These are phyloP conservation scores for Ceratonia siliqua DNA, from an alignment of 306 rosid species.

Conservation along the genomic window DNA sequence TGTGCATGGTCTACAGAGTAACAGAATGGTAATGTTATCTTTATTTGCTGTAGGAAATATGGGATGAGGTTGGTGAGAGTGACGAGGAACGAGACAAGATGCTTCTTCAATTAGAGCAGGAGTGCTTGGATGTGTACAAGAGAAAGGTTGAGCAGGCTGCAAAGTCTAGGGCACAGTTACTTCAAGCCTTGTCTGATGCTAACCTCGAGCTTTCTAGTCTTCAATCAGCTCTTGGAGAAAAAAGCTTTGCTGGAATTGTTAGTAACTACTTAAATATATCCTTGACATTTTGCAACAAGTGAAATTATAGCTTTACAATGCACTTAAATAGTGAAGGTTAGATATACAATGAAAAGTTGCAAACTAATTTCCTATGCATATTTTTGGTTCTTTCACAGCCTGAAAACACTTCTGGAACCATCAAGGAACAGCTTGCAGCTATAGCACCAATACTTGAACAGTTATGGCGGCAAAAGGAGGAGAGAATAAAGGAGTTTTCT, in stretches of 20 bases:
- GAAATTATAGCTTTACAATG: background rate
- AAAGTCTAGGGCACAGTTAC: slow-evolving; percentile 92
- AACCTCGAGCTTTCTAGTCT: slow-evolving; percentile 80
- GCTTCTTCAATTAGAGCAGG: slow-evolving; percentile 99
- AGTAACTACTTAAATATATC: slow-evolving; percentile 16
- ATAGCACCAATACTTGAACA: slow-evolving; percentile 89
- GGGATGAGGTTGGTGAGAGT: slow-evolving; percentile 99
- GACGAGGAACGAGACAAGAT: slow-evolving; percentile 91
- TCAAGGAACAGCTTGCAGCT: slow-evolving; percentile 60
- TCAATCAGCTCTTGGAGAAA: slow-evolving; percentile 86
- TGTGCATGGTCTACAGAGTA: background rate
- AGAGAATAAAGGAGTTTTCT: slow-evolving; percentile 81
- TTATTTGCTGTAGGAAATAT: slow-evolving; percentile 67
- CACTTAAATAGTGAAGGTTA: background rate
- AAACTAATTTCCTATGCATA: slow-evolving; percentile 5
- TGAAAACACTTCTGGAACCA: slow-evolving; percentile 43
- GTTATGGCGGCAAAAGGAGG: slow-evolving; percentile 89
- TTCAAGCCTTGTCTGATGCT: slow-evolving; percentile 84
- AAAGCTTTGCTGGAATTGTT: slow-evolving; percentile 56
- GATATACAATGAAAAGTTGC: background rate
- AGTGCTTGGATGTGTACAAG: slow-evolving; percentile 92
- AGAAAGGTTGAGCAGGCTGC: slow-evolving; percentile 96
- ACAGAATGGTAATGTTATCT: slow-evolving; percentile 3
- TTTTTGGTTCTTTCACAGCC: slow-evolving; percentile 39
- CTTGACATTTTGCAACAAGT: slow-evolving; percentile 4